Base-by-base conservation (phyloP, 2,329 filamentous ascomycete species). In the Fusarium chaquense region DNA sequence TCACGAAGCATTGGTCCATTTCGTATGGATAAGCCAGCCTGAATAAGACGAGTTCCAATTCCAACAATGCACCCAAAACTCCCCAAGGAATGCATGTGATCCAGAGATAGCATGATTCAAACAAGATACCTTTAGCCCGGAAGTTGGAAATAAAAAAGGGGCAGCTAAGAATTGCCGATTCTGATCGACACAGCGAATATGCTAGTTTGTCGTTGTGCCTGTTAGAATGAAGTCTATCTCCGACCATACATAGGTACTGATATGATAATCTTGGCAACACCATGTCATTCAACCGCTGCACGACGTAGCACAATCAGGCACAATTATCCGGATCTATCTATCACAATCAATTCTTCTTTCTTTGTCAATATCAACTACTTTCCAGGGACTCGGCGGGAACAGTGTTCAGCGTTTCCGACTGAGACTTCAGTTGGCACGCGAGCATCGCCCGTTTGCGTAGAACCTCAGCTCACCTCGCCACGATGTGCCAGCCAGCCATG, bases 181-280 rank as follows among this genome's bases (percentile, higher is more conserved):
- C 62, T 58, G 72, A 74, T 73, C 67, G 68, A 70, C 65, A 67
- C 45, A 20, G 32, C 52, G 58, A 66, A 67, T 57, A 40, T 45
- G 55, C 45, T 62, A 73, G 62, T 65, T 62, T 24, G 53, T 43
- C 49, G 53, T 57, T 56, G 46, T 69, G 59, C 54, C 60, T 62
- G 30, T n/a, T 56, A 60, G 41, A 61, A 65, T 51, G 58, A 70
- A 64, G 55, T 65, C 65, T 73, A 70, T 65, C 54, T 56, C 54
- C 45, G 57, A 50, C 59, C 57, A 20, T 20, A 20, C 57, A 20
- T 20, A 20, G 20, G 60, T 62, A 51, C 51, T 65, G 62, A 58
- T 28, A 28, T 28, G 28, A 28, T 64, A 51, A 57, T 62, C 53
- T 62, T 69, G 62, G 32, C 43, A 45, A 61, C 62, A 41, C 43